Conservation (phyloP, 75 land plant genomes). For the Isoetes taiwanensis region DNA sequence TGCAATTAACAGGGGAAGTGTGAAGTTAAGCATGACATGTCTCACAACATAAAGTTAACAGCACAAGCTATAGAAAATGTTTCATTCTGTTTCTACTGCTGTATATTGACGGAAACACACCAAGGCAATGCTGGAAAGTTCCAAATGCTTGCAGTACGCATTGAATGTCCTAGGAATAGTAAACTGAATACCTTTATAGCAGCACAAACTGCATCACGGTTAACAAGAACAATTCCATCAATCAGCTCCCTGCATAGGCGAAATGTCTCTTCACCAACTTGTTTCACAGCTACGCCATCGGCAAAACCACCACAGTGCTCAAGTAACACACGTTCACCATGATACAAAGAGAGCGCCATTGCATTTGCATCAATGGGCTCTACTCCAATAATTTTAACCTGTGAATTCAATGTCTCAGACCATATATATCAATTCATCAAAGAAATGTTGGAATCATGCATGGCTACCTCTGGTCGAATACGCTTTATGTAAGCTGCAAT, state of each 20-base stretch:
- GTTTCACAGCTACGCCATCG: constrained; percentile 68
- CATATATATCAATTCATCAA: not conserved
- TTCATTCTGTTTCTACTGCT: no score
- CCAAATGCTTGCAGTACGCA: no score
- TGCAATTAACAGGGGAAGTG: no score
- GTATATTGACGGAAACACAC: no score
- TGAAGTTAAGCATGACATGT: no score
- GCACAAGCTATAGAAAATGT: no score
- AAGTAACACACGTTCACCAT: constrained; percentile 43
- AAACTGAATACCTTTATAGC: constrained; percentile 45
- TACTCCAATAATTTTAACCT: constrained; percentile 65
- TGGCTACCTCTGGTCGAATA: constrained; percentile 44
- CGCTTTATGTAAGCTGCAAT: constrained; percentile 65
- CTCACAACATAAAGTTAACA: no score
- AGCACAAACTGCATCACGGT: constrained; percentile 72
- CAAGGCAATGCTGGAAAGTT: no score
- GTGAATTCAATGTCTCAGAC: no score
- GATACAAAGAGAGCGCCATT: constrained; percentile 56
- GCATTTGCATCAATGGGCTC: constrained; percentile 72
- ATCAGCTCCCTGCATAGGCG: constrained; percentile 41
- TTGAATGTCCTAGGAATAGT: not conserved
- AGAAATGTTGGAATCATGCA: not conserved
- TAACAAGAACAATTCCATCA: constrained; percentile 64
- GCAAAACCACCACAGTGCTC: constrained; percentile 65
- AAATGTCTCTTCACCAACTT: constrained; percentile 66